Conservation (phyloP, 2,329 filamentous ascomycete genomes). For the Metarhizium guizhouense region DNA sequence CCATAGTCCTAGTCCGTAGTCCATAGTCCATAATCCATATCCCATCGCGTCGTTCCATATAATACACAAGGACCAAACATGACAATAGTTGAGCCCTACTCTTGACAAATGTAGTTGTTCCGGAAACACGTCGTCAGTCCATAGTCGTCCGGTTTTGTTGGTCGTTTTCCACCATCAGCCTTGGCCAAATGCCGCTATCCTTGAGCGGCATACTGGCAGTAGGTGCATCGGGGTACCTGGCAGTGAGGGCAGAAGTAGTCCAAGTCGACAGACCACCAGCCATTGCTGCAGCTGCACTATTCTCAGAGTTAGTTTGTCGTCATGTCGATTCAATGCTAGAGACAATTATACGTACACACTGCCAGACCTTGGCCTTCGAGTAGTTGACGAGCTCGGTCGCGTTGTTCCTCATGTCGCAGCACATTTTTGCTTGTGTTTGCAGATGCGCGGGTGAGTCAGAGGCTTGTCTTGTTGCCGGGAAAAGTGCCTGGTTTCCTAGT, state of each 20-base stretch:
- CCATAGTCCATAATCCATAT: not conserved
- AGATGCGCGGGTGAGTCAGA: not conserved
- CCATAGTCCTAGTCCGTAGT: not conserved
- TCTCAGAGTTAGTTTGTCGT: not conserved
- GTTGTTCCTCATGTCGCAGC: not conserved
- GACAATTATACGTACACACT: slow-evolving; percentile 9
- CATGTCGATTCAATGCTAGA: not conserved
- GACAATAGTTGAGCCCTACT: not conserved
- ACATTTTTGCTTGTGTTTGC: not conserved
- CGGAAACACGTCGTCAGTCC: not conserved
- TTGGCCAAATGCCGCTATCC: not conserved
- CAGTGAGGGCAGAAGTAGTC: slow-evolving; percentile 12
- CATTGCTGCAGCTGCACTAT: slow-evolving; percentile 12
- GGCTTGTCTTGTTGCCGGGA: not conserved
- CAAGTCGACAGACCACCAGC: slow-evolving; percentile 12
- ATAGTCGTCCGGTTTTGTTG: not conserved
- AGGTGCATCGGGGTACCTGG: slow-evolving; percentile 10
- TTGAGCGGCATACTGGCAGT: slow-evolving; percentile 13
- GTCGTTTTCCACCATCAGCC: not conserved
- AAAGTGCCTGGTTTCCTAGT: not conserved
- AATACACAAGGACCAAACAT: not conserved
- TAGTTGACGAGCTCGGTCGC: not conserved
- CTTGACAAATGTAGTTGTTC: not conserved
- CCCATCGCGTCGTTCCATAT: not conserved
- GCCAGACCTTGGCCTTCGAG: slow-evolving; percentile 2